Percentiles rank a stretch among this genome's conserved stretches.
Conservation (phyloP, 2,329 filamentous ascomycete species). For the Sporothrix mexicana region DNA sequence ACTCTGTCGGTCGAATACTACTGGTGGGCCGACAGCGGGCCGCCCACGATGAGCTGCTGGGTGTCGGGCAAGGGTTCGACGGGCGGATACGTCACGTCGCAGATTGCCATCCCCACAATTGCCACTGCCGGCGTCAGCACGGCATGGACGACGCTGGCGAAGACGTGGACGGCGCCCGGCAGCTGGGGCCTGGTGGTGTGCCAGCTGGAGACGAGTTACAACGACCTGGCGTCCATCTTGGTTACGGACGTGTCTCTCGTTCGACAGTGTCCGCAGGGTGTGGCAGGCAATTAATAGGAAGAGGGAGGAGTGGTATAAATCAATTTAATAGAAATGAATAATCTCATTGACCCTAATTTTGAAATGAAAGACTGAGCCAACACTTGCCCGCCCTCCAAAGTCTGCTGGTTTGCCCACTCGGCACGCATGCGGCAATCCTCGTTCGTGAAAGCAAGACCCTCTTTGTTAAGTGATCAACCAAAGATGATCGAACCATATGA, state of each 20-base stretch:
- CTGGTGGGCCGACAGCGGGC: neutral
- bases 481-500: no score
- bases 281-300: neutral
- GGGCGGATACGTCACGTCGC: neutral
- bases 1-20: neutral
- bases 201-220: neutral
- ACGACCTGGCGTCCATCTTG: neutral
- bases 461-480: no score
- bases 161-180: neutral
- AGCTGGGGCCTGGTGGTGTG: neutral
- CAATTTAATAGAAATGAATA: neutral
- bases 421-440: neutral
- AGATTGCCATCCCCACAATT: neutral
- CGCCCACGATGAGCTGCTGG: slow-evolving; percentile 3
- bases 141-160: neutral
- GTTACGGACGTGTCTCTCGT: neutral
- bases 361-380: neutral
- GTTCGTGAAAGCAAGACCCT: neutral
- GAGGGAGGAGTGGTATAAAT: no score
- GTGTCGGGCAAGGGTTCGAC: neutral
- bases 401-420: neutral
- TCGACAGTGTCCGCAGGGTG: neutral
- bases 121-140: neutral
- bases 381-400: neutral
- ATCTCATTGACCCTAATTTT: no score